Base-by-base conservation (phyloP, 108 stramenopile species). In the Skeletonema menzelii region DNA sequence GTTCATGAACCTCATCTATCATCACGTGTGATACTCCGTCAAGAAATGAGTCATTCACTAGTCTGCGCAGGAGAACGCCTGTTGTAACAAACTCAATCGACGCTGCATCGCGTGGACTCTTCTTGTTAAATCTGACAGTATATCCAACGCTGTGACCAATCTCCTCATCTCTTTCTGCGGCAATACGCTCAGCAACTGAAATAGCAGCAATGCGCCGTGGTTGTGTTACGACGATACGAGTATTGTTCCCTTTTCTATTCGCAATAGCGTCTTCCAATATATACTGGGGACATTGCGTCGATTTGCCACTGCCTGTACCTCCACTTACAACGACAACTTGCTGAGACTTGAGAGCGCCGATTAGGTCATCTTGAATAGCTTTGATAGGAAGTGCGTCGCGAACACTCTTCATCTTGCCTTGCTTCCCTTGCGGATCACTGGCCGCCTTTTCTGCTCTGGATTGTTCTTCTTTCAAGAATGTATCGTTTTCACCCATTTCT, bases 281-380 rank as follows among this genome's bases (percentile, higher is more conserved):
- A 80, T 98, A 99, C 75, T 99, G 97, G 17, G 97, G 97, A 89
- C 96, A 96, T 84, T 99, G 98, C 8, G 98, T 99, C 12, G 96
- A 95, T 82, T 96, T 96, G 14, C 98, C 96, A 17, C 67, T 69
- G 8, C 97, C 98, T 10, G 98, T 99, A 57, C 97, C 98, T 22
- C 98, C 98, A 69, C 95, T 91, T 8, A 98, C 97, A 2, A 98
- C 93, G 42, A 98, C 72, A 1, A 97, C 87, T 65, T 94, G 96
- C 61, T 97, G 88, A 20, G 79, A 47, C 1, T 59, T 32, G 14
- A 98, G 85, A 14, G 97, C 95, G 20, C 77, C 20, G 59, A 92
- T 67, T 0, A 98, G 70, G 47, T 93, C 91, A 5, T 68, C 63
- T 62, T 97, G 96, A 37, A 98, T 84, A 53, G 74, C 69, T 44